Conservation (phyloP, 2,329 filamentous ascomycete species). For the Ceratocystiopsis minuta region DNA sequence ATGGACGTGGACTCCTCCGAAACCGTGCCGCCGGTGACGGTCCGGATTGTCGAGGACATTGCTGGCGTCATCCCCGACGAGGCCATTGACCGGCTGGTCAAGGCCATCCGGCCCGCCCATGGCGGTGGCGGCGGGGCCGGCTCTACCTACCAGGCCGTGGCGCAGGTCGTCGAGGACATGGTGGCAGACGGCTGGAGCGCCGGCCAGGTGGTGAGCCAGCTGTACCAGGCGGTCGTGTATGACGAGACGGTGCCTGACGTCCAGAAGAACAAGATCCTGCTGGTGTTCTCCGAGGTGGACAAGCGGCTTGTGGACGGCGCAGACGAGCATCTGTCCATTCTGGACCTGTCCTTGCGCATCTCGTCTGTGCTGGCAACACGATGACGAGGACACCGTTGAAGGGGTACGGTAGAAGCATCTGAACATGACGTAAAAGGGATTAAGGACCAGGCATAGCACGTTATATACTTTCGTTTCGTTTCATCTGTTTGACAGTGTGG, state of each 20-base stretch:
- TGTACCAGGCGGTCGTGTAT: slow-evolving; percentile 68
- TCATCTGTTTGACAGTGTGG: too few relatives aligned
- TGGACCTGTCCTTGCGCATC: slow-evolving; percentile 71
- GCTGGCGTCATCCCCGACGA: slow-evolving; percentile 74
- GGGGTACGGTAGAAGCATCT: too few relatives aligned
- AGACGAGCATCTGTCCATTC: slow-evolving; percentile 81
- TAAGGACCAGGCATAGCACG: too few relatives aligned
- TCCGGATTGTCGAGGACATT: slow-evolving; percentile 78
- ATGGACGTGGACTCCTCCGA: slow-evolving; percentile 36
- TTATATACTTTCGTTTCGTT: too few relatives aligned
- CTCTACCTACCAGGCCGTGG: slow-evolving; percentile 53
- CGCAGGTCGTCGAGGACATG: slow-evolving; percentile 71
- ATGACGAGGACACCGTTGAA: neutral
- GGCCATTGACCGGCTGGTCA: slow-evolving; percentile 52
- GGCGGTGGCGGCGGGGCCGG: slow-evolving; percentile 21
- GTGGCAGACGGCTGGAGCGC: slow-evolving; percentile 96
- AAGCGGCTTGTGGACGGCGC: slow-evolving; percentile 88
- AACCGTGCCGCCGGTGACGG: slow-evolving; percentile 43
- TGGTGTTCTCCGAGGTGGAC: slow-evolving; percentile 83
- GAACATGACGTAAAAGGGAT: too few relatives aligned
- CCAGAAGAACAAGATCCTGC: slow-evolving; percentile 80
- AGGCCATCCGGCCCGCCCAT: slow-evolving; percentile 52
- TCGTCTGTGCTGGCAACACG: slow-evolving; percentile 47
- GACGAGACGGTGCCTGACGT: slow-evolving; percentile 70
- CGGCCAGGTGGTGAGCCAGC: slow-evolving; percentile 59